Evolutionary conservation across 805 yeast species (phyloP), one percentile per base, ranked within the genome.

Genomic region (Candida chauliodis): DNA sequence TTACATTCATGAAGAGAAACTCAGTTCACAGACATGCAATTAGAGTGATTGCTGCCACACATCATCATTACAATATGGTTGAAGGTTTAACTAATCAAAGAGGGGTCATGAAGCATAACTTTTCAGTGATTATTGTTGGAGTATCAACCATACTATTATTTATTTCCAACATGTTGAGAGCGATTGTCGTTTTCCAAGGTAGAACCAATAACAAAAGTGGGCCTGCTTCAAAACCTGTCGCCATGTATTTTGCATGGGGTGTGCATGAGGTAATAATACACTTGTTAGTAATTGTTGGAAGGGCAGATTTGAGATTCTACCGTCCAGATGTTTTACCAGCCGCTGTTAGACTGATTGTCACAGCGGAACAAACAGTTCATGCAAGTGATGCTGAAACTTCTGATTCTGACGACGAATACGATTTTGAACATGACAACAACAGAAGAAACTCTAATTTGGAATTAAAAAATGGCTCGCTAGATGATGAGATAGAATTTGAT

Each of bases 231-330:
- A 60, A 69, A 41, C 78, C 81, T 4, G 76, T 73, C 27, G 79
- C 78, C 19, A 75, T 80, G 79, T 84, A 81, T 56, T 64, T 79
- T 29, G 61, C 75, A 47, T 83, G 84, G 76, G 89, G 90, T 28
- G 75, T 70, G 4, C 60, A 78, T 34, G 91, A 84, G 61, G 65
- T 70, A 0, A 48, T 79, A 15, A 75, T 79, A 40, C 73, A 78
- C 44, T 40, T 76, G 5, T 43, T 80, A 22, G 80, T 77, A 55
- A 55, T 83, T 33, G 51, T 79, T 21, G 78, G 79, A 11, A 72
- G 93, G 53, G 77, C 81, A 33, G 91, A 84, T 56, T 67, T 84
- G 52, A 71, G 91, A 55, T 84, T 84, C 61, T 84, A 84, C 70
- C 78, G 85, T 59, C 91, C 91, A 13, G 90, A 82, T 54, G 61